phyloP scores from a whole-genome alignment of 176 grass and related monocot species.

The Carex littledalei region DNA sequence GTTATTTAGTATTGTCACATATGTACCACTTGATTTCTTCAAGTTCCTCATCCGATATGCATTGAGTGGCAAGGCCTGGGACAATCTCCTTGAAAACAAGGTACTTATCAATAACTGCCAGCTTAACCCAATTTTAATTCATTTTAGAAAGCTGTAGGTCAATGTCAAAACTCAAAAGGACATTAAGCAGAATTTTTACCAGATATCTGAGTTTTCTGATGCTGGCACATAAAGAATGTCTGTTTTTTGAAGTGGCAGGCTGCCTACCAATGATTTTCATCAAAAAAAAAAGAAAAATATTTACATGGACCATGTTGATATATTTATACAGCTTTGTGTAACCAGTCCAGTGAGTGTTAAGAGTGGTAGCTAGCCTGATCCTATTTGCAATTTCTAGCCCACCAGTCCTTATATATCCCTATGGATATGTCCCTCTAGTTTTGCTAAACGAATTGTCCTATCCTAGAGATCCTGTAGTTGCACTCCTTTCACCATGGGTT shows the following conservation, averaged over 20 bases:
- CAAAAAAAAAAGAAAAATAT: too few species aligned
- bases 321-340: too few species aligned
- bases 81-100: constrained; percentile 79
- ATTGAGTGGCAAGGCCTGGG: constrained; percentile 86
- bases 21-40: constrained; percentile 76
- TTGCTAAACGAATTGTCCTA: too few species aligned
- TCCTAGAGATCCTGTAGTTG: too few species aligned
- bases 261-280: too few species aligned
- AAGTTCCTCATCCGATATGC: constrained; percentile 77
- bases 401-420: too few species aligned
- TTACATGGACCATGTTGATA: too few species aligned
- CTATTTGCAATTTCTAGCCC: too few species aligned
- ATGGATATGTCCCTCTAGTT: too few species aligned
- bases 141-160: not conserved
- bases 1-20: constrained; percentile 76
- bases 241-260: not conserved
- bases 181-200: not conserved
- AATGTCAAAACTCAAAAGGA: not conserved
- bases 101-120: constrained; percentile 10
- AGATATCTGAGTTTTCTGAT: not conserved
- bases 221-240: not conserved
- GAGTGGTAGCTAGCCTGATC: too few species aligned
- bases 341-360: too few species aligned
- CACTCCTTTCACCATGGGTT: not conserved
- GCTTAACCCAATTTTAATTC: not conserved